phyloP scores from a whole-genome alignment of 2,329 filamentous ascomycete species.

The Penicillium brasilianum region DNA sequence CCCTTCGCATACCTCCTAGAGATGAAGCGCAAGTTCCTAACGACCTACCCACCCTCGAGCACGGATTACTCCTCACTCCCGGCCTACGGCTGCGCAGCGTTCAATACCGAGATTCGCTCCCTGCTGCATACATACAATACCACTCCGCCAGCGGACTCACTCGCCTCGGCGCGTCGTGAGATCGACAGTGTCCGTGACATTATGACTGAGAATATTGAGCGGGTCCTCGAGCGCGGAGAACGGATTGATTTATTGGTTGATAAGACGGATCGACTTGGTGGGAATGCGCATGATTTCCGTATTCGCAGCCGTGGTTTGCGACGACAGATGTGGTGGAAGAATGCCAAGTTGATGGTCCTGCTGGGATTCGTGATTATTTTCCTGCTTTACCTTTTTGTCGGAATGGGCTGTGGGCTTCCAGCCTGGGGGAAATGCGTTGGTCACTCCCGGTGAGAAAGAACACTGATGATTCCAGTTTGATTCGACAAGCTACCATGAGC shows the following conservation, averaged over 20 bases:
- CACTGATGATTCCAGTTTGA: not conserved
- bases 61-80: conserved; percentile 79
- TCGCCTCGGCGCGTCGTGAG: conserved; percentile 81
- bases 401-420: conserved; percentile 73
- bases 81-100: conserved; percentile 86
- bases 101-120: conserved; percentile 77
- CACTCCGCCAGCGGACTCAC: conserved; percentile 77
- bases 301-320: conserved; percentile 84
- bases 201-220: conserved; percentile 95
- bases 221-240: conserved; percentile 86
- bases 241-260: conserved; percentile 91
- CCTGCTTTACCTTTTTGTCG: conserved; percentile 72
- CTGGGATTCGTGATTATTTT: conserved; percentile 72
- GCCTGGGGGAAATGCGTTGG: conserved; percentile 54
- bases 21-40: conserved; percentile 85
- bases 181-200: conserved; percentile 92
- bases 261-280: conserved; percentile 91
- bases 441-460: conserved; percentile 9
- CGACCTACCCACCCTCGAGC: conserved; percentile 66
- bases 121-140: conserved; percentile 86
- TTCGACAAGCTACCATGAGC: conserved; percentile 18
- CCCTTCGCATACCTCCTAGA: conserved; percentile 92
- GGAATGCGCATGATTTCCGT: conserved; percentile 86
- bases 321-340: conserved; percentile 99
- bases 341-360: conserved; percentile 89